These are phyloP conservation scores for Oryza coarctata DNA, from an alignment of 176 grass and related monocot species.

Conservation along the genomic window DNA sequence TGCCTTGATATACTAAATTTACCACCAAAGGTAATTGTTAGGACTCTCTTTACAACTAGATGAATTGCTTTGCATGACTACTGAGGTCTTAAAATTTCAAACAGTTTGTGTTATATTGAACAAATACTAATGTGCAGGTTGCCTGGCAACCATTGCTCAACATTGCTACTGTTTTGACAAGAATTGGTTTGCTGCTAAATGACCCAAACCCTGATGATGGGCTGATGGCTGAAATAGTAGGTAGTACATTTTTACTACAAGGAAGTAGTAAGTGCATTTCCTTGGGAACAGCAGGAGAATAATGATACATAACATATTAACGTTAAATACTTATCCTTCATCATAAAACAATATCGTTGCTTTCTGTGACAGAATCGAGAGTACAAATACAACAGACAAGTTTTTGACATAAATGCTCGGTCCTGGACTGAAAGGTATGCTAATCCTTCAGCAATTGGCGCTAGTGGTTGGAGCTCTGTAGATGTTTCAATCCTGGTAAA, in stretches of 20 bases:
- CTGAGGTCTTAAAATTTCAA: constrained; percentile 30
- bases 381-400: constrained; percentile 79
- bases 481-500: constrained; percentile 37
- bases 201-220: constrained; percentile 87
- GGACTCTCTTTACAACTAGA: background rate
- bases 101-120: constrained; percentile 20
- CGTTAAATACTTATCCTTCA: constrained; percentile 1
- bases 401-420: constrained; percentile 72
- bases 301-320: background rate
- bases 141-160: constrained; percentile 91
- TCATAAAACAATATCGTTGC: constrained; percentile 20
- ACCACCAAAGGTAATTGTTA: constrained; percentile 72
- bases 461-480: constrained; percentile 40
- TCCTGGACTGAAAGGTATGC: constrained; percentile 78
- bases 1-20: constrained; percentile 98
- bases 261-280: constrained; percentile 52
- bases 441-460: constrained; percentile 47
- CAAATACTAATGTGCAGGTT: constrained; percentile 45
- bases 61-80: background rate
- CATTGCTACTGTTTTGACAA: constrained; percentile 74
- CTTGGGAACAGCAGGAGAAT: background rate
- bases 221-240: constrained; percentile 91
- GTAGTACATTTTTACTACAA: constrained; percentile 30
- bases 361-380: constrained; percentile 63
- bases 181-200: constrained; percentile 73